Conservation (phyloP, 1,284 basidiomycete genomes). For the Ceratorhiza oryzae-sativae region DNA sequence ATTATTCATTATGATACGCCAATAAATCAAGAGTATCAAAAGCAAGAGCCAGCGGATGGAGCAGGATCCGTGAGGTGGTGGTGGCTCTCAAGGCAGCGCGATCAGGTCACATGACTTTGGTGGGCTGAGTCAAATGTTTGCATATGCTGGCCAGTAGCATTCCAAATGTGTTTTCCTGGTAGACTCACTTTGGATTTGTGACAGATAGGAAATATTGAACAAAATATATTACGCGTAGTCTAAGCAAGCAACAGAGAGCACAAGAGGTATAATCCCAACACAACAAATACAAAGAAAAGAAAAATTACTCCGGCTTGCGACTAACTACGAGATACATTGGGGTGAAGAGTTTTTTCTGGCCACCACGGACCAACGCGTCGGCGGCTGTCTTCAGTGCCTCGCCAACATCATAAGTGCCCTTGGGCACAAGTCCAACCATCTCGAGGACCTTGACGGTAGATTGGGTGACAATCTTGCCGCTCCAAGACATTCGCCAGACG, state of each 20-base stretch:
- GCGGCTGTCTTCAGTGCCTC: conserved; percentile 88
- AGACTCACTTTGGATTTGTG: neutral
- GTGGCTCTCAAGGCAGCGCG: conserved; percentile 20
- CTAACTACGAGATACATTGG: conserved; percentile 78
- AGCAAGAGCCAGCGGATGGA: neutral
- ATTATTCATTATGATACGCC: conserved; percentile 10
- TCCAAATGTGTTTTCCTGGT: conserved; percentile 18
- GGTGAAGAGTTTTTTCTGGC: conserved; percentile 85
- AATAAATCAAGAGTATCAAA: neutral
- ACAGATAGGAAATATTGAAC: neutral
- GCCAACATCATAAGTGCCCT: conserved; percentile 92
- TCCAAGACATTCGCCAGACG: conserved; percentile 88
- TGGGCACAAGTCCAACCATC: conserved; percentile 81
- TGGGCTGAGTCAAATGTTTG: neutral
- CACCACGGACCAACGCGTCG: conserved; percentile 82
- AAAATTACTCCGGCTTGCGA: conserved; percentile 63
- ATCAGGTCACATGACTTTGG: conserved; percentile 30
- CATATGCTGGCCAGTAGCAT: too few relatives aligned
- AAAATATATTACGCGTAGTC: conserved; percentile 26
- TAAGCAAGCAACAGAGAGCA: conserved; percentile 12
- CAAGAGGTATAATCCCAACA: conserved; percentile 35
- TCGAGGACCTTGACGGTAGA: conserved; percentile 82
- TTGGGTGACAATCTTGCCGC: conserved; percentile 88
- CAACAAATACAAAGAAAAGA: conserved; percentile 23
- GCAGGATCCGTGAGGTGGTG: conserved; percentile 7